phyloP scores from a whole-genome alignment of 2,329 filamentous ascomycete species.

The Fusarium floridanum region DNA sequence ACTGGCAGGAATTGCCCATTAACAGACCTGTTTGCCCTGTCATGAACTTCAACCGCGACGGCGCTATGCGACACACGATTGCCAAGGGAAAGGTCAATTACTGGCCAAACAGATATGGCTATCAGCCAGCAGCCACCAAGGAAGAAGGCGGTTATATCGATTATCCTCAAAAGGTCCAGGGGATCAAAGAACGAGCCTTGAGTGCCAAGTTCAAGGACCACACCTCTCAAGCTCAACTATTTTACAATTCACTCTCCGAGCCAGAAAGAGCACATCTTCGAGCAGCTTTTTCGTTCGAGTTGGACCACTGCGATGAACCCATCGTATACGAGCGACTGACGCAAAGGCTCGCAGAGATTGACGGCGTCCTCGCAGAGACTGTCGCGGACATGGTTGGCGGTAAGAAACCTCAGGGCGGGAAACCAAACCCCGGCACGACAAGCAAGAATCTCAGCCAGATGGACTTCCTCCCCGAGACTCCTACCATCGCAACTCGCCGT shows the following conservation, averaged over 20 bases:
- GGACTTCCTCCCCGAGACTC: constrained; percentile 72
- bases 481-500: constrained; percentile 78
- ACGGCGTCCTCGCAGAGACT: constrained; percentile 74
- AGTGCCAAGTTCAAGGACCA: constrained; percentile 84
- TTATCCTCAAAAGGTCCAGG: constrained; percentile 71
- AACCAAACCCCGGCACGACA: constrained; percentile 75
- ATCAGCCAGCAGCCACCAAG: constrained; percentile 73
- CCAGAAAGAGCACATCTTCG: constrained; percentile 79
- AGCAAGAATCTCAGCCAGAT: constrained; percentile 77
- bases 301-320: constrained; percentile 86
- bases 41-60: constrained; percentile 83
- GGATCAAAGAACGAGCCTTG: constrained; percentile 77
- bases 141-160: constrained; percentile 78
- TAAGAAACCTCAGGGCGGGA: constrained; percentile 65
- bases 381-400: constrained; percentile 80
- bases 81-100: constrained; percentile 76
- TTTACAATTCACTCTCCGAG: constrained; percentile 81
- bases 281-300: constrained; percentile 79
- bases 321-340: constrained; percentile 80
- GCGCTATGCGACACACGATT: constrained; percentile 79
- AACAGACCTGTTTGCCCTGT: constrained; percentile 81
- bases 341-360: constrained; percentile 77
- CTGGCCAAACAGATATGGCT: constrained; percentile 70
- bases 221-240: constrained; percentile 82
- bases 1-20: constrained; percentile 83